A percentile compares a stretch with the other conserved stretches of the same genome.
Conservation (phyloP, 148 eudicot genomes). For the Fallopia convolvulus region DNA sequence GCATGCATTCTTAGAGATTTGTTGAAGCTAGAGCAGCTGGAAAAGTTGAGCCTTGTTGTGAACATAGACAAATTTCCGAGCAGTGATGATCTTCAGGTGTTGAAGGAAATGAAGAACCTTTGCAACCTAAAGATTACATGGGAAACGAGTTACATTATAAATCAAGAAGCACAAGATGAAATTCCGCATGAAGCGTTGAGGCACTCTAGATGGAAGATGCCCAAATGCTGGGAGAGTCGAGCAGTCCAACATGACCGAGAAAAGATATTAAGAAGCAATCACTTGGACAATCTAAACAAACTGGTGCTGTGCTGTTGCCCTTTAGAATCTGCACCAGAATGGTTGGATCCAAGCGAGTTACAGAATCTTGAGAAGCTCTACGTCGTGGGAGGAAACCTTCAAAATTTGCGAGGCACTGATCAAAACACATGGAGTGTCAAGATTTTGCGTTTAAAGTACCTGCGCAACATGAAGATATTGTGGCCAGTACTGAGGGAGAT, state of each 20-base stretch:
- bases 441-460: too few relatives aligned
- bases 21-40: too few relatives aligned
- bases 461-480: too few relatives aligned
- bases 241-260: slow-evolving; percentile 20
- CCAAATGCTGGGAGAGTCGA: neutral
- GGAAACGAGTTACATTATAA: neutral
- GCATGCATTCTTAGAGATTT: too few relatives aligned
- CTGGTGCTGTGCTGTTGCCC: slow-evolving; percentile 21
- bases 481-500: too few relatives aligned
- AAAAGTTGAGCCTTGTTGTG: slow-evolving; percentile 31
- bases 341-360: slow-evolving; percentile 16
- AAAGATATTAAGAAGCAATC: neutral
- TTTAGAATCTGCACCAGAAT: neutral
- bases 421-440: slow-evolving; percentile 13
- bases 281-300: slow-evolving; percentile 25
- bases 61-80: slow-evolving; percentile 18
- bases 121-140: slow-evolving; percentile 1
- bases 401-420: slow-evolving; percentile 12
- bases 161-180: too few relatives aligned
- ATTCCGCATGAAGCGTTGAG: neutral
- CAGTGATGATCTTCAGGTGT: neutral
- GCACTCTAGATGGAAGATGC: neutral
- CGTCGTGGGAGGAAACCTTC: slow-evolving; percentile 35
- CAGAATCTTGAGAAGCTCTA: slow-evolving; percentile 25
- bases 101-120: neutral